A percentile compares a stretch with the other conserved stretches of the same genome.
phyloP scores from a whole-genome alignment of 331 rosid species.

The Acacia concinna region DNA sequence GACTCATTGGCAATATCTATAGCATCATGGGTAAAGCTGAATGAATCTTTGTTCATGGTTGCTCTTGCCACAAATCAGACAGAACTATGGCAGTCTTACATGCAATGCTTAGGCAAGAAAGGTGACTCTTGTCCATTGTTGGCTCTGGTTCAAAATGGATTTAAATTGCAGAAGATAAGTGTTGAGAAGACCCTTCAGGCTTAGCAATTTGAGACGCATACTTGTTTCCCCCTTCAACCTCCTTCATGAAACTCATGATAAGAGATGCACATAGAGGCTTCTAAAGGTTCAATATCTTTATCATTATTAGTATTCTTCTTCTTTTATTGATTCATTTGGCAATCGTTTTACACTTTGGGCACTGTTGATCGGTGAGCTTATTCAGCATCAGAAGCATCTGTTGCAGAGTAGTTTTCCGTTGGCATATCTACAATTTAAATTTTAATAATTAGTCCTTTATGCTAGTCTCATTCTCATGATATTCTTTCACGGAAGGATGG shows the following conservation, averaged over 20 bases:
- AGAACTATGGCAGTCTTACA: slow-evolving; percentile 4
- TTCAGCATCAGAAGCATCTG: slow-evolving; percentile 20
- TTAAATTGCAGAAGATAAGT: slow-evolving; percentile 11
- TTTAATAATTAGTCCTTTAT: slow-evolving; percentile 5
- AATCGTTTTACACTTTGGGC: background rate
- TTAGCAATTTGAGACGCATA: background rate
- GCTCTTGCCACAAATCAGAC: slow-evolving; percentile 18
- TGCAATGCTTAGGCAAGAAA: background rate
- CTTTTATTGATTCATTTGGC: background rate
- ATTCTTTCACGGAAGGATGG: slow-evolving; percentile 25
- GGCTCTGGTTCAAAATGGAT: slow-evolving; percentile 23
- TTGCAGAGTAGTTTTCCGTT: slow-evolving; percentile 9
- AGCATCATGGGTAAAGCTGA: slow-evolving; percentile 56
- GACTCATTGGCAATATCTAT: slow-evolving; percentile 70
- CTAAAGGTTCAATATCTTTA: background rate
- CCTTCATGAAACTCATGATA: slow-evolving; percentile 25
- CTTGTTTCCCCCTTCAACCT: background rate
- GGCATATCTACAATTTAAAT: slow-evolving; percentile 9
- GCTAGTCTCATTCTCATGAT: slow-evolving; percentile 1
- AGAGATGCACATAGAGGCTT: slow-evolving; percentile 34
- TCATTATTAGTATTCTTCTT: background rate
- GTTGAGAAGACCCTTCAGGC: slow-evolving; percentile 24
- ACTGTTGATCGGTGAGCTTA: slow-evolving; percentile 2
- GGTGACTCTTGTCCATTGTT: slow-evolving; percentile 28
- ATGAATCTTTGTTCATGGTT: slow-evolving; percentile 23